Evolutionary conservation across 345 rosid genomes (phyloP).

Genomic region (Streptanthus diversifolius): DNA sequence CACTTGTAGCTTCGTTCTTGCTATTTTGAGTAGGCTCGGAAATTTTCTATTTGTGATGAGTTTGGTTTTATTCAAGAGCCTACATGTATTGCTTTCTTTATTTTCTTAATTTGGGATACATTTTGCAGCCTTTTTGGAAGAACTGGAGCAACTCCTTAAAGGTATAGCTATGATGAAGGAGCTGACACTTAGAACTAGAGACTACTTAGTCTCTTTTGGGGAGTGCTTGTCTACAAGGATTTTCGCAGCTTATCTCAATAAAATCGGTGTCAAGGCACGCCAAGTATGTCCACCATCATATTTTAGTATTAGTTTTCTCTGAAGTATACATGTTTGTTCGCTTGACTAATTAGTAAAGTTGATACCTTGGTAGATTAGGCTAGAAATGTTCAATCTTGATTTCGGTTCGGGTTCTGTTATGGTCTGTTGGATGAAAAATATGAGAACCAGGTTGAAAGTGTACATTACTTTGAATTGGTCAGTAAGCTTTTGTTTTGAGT

Average conservation of each 20-base stretch:
- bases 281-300: constrained; percentile 56
- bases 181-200: constrained; percentile 76
- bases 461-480: too few species aligned
- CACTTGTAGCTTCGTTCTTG: not conserved
- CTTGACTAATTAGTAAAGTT: constrained; percentile 3
- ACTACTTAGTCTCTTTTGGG: constrained; percentile 94
- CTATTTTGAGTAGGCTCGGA: not conserved
- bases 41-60: constrained; percentile 17
- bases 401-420: not conserved
- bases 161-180: constrained; percentile 98
- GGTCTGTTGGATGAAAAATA: not conserved
- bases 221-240: constrained; percentile 97
- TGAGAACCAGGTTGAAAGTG: not conserved
- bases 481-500: not conserved
- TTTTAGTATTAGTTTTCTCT: not conserved
- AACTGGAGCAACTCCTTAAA: constrained; percentile 84
- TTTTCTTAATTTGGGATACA: not conserved
- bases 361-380: not conserved
- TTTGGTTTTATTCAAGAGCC: not conserved
- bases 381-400: not conserved
- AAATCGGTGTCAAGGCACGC: constrained; percentile 75
- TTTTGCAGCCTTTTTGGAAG: constrained; percentile 64
- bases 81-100: constrained; percentile 21
- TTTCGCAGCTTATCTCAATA: constrained; percentile 85
- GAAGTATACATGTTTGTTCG: not conserved